A percentile compares a stretch with the other conserved stretches of the same genome.
phyloP scores from a whole-genome alignment of 306 rosid species.

The Benincasa hispida region DNA sequence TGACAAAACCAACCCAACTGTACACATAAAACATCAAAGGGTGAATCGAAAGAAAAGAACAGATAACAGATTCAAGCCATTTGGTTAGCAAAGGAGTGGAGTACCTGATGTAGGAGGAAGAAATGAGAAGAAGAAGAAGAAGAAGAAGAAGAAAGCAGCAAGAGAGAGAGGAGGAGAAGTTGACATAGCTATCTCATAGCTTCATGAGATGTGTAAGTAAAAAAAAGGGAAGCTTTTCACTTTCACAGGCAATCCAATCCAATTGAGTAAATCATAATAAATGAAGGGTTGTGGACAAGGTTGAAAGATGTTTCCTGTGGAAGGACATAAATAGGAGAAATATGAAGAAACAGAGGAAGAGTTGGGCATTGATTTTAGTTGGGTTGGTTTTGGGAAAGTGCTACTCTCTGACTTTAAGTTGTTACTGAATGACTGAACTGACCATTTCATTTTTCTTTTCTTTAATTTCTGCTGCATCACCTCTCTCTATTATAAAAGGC shows the following conservation, averaged over 20 bases:
- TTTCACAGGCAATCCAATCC: not conserved
- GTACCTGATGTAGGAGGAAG: slow-evolving; percentile 3
- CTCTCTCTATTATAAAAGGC: too few relatives aligned
- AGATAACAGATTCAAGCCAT: too few relatives aligned
- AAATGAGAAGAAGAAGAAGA: slow-evolving; percentile 1
- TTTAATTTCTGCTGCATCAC: too few relatives aligned
- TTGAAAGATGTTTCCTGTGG: not conserved
- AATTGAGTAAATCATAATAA: not conserved
- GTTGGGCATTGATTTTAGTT: not conserved
- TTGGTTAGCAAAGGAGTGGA: too few relatives aligned
- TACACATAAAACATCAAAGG: not conserved
- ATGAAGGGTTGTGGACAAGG: not conserved
- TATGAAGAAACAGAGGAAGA: not conserved
- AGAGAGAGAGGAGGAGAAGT: not conserved
- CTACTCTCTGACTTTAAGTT: not conserved
- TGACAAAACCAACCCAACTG: not conserved
- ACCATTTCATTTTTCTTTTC: not conserved
- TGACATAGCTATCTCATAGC: not conserved
- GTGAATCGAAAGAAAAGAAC: too few relatives aligned
- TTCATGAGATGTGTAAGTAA: not conserved
- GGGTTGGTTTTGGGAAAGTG: not conserved
- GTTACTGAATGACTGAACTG: not conserved
- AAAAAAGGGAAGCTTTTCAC: not conserved
- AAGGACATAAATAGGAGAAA: slow-evolving; percentile 1
- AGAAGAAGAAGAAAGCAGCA: not conserved